Conservation (phyloP, 2,329 filamentous ascomycete species). For the Cordyceps farinosa region DNA sequence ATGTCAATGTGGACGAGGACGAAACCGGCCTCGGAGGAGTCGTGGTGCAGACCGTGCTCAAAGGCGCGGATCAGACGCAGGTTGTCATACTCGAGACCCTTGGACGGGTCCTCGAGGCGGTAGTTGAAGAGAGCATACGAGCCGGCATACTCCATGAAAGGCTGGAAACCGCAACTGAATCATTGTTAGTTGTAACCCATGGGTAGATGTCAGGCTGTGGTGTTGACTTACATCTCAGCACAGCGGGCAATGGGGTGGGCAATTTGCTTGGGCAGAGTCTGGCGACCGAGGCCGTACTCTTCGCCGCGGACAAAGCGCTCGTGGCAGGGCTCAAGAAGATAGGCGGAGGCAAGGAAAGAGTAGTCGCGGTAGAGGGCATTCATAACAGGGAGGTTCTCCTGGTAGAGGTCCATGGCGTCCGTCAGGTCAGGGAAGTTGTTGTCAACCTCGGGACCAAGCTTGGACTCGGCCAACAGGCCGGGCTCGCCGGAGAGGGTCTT, state of each 20-base stretch:
- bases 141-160: constrained; percentile 83
- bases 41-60: constrained; percentile 80
- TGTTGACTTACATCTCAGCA: constrained; percentile 69
- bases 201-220: background rate
- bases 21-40: constrained; percentile 89
- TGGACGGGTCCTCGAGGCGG: constrained; percentile 52
- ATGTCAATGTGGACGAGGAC: constrained; percentile 96
- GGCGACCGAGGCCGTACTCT: constrained; percentile 73
- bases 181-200: background rate
- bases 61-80: constrained; percentile 87
- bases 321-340: constrained; percentile 89
- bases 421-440: constrained; percentile 75
- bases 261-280: constrained; percentile 69
- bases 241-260: constrained; percentile 79
- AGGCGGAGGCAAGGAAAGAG: constrained; percentile 83
- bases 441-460: constrained; percentile 71
- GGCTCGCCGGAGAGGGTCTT: constrained; percentile 68
- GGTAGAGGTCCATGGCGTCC: constrained; percentile 66
- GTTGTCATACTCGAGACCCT: constrained; percentile 60
- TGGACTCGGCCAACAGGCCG: constrained; percentile 71
- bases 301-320: constrained; percentile 66
- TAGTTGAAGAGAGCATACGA: constrained; percentile 69
- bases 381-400: constrained; percentile 70
- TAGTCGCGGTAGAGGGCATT: constrained; percentile 91
- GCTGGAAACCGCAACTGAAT: constrained; percentile 67